A percentile compares a stretch with the other conserved stretches of the same genome.
Evolutionary conservation across 2,329 filamentous ascomycete species (phyloP).

Genomic region (Scedosporium aurantiacum): DNA sequence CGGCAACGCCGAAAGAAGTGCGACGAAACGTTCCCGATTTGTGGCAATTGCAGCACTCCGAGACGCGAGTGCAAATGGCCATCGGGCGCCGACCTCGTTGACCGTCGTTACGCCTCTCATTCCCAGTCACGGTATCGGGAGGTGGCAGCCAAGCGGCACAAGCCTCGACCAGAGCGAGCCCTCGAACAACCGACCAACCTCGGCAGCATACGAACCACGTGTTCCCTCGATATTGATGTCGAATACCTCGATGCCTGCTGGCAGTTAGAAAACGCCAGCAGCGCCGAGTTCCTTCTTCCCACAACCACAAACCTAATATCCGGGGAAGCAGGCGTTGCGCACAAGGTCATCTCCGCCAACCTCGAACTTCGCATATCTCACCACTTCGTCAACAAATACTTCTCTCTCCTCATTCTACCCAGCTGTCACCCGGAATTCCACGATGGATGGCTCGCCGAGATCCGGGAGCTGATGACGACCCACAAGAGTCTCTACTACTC

Average conservation of each 20-base stretch:
- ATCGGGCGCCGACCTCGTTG: conserved; percentile 6
- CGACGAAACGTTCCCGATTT: conserved; percentile 4
- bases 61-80: conserved; percentile 6
- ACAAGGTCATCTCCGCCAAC: conserved; percentile 7
- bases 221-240: not conserved
- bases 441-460: conserved; percentile 18
- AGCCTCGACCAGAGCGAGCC: too few species aligned
- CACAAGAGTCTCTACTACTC: conserved; percentile 19
- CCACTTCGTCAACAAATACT: conserved; percentile 14
- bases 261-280: not conserved
- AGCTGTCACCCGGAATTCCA: conserved; percentile 18
- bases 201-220: too few species aligned
- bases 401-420: conserved; percentile 15
- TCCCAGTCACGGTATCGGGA: not conserved
- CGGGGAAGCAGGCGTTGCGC: not conserved
- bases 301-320: not conserved
- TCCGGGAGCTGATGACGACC: conserved; percentile 16
- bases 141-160: too few species aligned
- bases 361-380: conserved; percentile 11
- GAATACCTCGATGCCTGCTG: not conserved
- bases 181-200: too few species aligned
- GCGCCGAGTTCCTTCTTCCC: not conserved
- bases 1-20: conserved; percentile 7
- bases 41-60: conserved; percentile 1
- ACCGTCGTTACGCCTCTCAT: conserved; percentile 4